Evolutionary conservation across 1,139 yeast species (phyloP).

Genomic region (Suhomyces atakaporum): DNA sequence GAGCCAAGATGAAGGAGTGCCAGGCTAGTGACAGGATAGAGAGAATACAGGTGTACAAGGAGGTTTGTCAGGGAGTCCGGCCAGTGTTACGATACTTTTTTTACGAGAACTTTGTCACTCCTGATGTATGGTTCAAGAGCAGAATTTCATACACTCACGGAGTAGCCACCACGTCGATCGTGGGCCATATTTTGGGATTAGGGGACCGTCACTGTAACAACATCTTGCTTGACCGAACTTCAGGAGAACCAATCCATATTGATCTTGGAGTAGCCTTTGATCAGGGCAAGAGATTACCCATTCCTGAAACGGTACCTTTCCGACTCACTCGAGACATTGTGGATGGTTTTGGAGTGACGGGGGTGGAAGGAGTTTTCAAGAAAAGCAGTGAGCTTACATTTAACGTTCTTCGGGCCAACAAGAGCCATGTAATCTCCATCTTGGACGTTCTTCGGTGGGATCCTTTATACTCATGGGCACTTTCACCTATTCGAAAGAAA

Average conservation of each 20-base stretch:
- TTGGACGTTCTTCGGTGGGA: conserved; percentile 88
- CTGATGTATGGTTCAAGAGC: conserved; percentile 73
- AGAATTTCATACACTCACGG: conserved; percentile 73
- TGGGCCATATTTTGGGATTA: conserved; percentile 84
- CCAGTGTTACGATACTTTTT: conserved; percentile 78
- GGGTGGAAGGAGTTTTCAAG: conserved; percentile 74
- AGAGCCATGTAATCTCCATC: conserved; percentile 74
- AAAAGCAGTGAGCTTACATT: conserved; percentile 75
- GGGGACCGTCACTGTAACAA: conserved; percentile 97
- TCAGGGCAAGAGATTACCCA: conserved; percentile 77
- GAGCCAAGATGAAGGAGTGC: conserved; percentile 61
- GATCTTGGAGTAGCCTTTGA: conserved; percentile 97
- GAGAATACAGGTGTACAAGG: conserved; percentile 52
- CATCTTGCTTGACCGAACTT: conserved; percentile 69
- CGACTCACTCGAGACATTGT: conserved; percentile 86
- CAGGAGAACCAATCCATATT: conserved; percentile 94
- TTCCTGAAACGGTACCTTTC: conserved; percentile 95
- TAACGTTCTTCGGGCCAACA: conserved; percentile 63
- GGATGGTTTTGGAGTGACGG: conserved; percentile 89
- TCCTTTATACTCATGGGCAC: conserved; percentile 88
- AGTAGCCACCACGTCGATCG: conserved; percentile 80
- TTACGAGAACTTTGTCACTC: conserved; percentile 62
- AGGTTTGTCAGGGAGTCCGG: conserved; percentile 51
- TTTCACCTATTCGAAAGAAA: conserved; percentile 67
- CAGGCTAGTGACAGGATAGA: conserved; percentile 49